Percentiles rank a stretch among this genome's conserved stretches.
Conservation (phyloP, 306 rosid species). For the Cucumis sativus region DNA sequence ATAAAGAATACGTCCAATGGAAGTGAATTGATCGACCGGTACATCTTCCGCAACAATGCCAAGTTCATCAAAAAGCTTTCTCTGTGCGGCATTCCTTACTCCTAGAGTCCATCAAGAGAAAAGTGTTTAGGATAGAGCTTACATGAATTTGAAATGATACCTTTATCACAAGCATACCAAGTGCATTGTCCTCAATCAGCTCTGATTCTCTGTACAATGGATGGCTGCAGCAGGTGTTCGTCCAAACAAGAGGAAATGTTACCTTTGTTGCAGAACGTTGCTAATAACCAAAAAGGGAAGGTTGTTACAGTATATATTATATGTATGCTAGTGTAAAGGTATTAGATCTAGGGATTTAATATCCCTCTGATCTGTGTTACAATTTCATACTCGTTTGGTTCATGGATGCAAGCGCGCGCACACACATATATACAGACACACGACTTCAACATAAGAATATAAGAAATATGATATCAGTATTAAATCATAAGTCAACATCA, state of each 20-base stretch:
- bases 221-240: conserved; percentile 80
- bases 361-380: background rate
- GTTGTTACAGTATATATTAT: background rate
- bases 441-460: too few relatives aligned
- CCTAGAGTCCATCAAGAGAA: conserved; percentile 29
- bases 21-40: conserved; percentile 82
- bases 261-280: conserved; percentile 97
- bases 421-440: too few relatives aligned
- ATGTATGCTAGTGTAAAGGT: background rate
- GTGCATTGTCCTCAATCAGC: conserved; percentile 47
- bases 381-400: background rate
- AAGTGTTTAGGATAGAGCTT: background rate
- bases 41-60: conserved; percentile 81
- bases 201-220: conserved; percentile 63
- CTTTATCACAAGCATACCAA: conserved; percentile 25
- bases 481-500: background rate
- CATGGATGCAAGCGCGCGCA: background rate
- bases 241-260: conserved; percentile 98
- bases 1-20: conserved; percentile 82
- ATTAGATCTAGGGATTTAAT: background rate
- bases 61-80: conserved; percentile 92
- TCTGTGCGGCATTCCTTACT: conserved; percentile 91
- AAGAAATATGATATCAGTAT: background rate
- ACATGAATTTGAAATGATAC: background rate
- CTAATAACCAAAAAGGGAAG: conserved; percentile 16